Percentiles rank a stretch among this genome's conserved stretches.
phyloP scores from a whole-genome alignment of 2,329 filamentous ascomycete species.

The Xylaria sp. region DNA sequence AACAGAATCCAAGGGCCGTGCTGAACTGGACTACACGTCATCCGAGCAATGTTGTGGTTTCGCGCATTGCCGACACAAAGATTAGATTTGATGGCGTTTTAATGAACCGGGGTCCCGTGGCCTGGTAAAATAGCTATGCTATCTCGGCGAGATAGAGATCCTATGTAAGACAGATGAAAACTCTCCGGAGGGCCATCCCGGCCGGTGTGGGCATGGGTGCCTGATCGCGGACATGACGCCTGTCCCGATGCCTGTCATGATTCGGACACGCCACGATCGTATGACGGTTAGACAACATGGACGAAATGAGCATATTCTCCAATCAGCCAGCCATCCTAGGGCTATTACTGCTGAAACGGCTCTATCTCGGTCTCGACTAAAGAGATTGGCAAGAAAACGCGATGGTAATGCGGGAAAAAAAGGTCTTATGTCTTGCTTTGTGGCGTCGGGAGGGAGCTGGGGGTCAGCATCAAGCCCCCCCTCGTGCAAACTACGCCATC shows the following conservation, averaged over 20 bases:
- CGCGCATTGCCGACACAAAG: constrained; percentile 20
- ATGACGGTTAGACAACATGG: constrained; percentile 23
- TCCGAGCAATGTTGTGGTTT: neutral
- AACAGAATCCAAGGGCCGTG: neutral
- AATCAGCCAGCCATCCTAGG: neutral
- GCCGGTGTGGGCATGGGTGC: constrained; percentile 4
- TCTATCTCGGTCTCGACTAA: constrained; percentile 8
- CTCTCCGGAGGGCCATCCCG: constrained; percentile 23
- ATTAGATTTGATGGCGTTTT: constrained; percentile 10
- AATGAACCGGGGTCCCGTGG: neutral
- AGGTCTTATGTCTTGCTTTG: neutral
- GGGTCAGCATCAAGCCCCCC: neutral
- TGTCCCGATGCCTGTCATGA: constrained; percentile 15
- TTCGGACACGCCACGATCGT: constrained; percentile 32
- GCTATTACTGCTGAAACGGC: constrained; percentile 13
- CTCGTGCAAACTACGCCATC: neutral
- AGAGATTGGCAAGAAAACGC: neutral
- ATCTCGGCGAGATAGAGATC: neutral
- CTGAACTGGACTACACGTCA: neutral
- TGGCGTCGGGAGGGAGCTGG: neutral
- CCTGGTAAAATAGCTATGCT: neutral
- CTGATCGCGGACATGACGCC: constrained; percentile 27
- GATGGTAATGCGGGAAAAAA: constrained; percentile 2
- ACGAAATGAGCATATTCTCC: neutral
- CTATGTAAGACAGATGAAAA: neutral